Evolutionary conservation across 31 red algal genomes (phyloP), one percentile per base, ranked within the genome.

Genomic region (Odonthalia washingtoniensis): DNA sequence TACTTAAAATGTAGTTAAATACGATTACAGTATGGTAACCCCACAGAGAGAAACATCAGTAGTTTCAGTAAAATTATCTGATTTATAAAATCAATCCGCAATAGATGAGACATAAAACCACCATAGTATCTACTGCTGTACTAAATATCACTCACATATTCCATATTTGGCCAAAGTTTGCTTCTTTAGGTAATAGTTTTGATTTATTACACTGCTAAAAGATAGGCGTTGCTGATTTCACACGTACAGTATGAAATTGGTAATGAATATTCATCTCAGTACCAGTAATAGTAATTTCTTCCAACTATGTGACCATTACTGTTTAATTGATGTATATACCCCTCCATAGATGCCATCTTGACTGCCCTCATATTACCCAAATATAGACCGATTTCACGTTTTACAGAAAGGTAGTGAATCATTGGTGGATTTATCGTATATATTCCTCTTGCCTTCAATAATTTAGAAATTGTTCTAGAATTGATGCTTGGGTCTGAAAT

Each of bases 1-100:
- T 35, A 89, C 74, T 57, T 81, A 41, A 89, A 89, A 89, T 40
- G 86, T 80, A 81, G 86, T 89, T 45, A 69, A 69, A 49, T 87
- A 87, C 37, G 73, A 87, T 77, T 77, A 72, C 26, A 53, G 84
- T 6, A 74, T 64, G 3, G 80, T 45, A 24, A 35, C 86, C 1
- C 80, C 76, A 46, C 75, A n/a, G n/a, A n/a, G n/a, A n/a, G n/a
- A n/a, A n/a, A n/a, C n/a, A n/a, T n/a, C n/a, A n/a, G n/a, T n/a
- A 81, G 64, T 89, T 61, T n/a, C n/a, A n/a, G n/a, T n/a, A n/a
- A n/a, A n/a, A n/a, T n/a, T n/a, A n/a, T n/a, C n/a, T n/a, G n/a
- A n/a, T n/a, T n/a, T n/a, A n/a, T n/a, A n/a, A n/a, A n/a, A n/a
- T n/a, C n/a, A n/a, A n/a, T n/a, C n/a, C n/a, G n/a, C n/a, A n/a